phyloP scores from a whole-genome alignment of 768 basidiomycete genomes.

The Xerocomellus amylosporus region DNA sequence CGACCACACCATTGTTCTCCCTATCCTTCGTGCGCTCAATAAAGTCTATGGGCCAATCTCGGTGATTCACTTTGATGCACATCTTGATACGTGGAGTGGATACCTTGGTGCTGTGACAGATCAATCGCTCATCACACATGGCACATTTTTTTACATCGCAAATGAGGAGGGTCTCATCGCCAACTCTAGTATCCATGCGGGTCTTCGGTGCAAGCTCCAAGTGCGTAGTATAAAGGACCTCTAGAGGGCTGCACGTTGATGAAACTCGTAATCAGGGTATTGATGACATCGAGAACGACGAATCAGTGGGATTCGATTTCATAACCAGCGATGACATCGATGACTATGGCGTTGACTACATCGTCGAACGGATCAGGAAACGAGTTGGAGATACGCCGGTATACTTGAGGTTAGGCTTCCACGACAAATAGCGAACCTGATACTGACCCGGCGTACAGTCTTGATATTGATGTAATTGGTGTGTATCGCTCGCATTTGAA shows the following conservation, averaged over 20 bases:
- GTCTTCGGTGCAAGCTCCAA: conserved; percentile 73
- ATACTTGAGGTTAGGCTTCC: conserved; percentile 56
- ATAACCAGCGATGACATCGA: conserved; percentile 84
- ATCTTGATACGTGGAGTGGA: conserved; percentile 60
- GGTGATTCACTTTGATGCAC: conserved; percentile 82
- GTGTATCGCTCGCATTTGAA: background rate
- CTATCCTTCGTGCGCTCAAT: conserved; percentile 77
- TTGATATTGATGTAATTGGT: conserved; percentile 86
- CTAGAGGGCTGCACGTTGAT: background rate
- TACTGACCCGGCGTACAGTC: conserved; percentile 33
- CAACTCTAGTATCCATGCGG: conserved; percentile 77
- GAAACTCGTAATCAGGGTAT: conserved; percentile 13
- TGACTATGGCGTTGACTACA: conserved; percentile 66
- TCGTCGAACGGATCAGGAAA: conserved; percentile 66
- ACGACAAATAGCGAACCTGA: background rate
- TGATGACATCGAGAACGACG: conserved; percentile 56
- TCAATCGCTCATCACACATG: conserved; percentile 74
- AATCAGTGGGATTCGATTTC: conserved; percentile 71
- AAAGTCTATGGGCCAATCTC: conserved; percentile 79
- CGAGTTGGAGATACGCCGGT: conserved; percentile 74
- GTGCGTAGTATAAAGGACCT: conserved; percentile 38
- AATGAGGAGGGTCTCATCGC: conserved; percentile 73
- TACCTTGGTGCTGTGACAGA: conserved; percentile 43
- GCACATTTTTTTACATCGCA: conserved; percentile 83
- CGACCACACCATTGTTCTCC: conserved; percentile 85